Percentiles rank a stretch among this genome's conserved stretches.
Evolutionary conservation across 768 basidiomycete species (phyloP).

Genomic region (Pleurotus platypus): DNA sequence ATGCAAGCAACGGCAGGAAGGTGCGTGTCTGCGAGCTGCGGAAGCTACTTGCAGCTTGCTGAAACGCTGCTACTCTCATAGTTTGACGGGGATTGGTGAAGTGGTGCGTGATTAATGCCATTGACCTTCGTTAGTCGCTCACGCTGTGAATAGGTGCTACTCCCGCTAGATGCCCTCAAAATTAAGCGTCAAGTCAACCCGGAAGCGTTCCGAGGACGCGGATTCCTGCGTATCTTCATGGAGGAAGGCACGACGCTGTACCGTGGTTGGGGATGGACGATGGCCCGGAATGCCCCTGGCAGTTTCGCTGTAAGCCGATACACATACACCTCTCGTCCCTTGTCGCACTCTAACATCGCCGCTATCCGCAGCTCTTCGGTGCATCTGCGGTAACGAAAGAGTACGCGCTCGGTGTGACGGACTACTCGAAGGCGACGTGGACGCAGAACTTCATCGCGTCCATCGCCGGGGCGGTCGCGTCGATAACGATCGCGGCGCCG

Average conservation of each 20-base stretch:
- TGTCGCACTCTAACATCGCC: background rate
- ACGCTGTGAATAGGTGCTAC: constrained; percentile 56
- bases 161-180: constrained; percentile 95
- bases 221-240: constrained; percentile 81
- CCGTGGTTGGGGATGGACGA: constrained; percentile 98
- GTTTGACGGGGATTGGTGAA: constrained; percentile 87
- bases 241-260: constrained; percentile 89
- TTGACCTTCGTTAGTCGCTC: background rate
- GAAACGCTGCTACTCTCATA: constrained; percentile 17
- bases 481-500: constrained; percentile 94
- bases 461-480: constrained; percentile 89
- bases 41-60: background rate
- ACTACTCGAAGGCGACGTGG: constrained; percentile 97
- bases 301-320: constrained; percentile 75
- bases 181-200: constrained; percentile 99
- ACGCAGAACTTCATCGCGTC: constrained; percentile 96
- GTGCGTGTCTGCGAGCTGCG: constrained; percentile 35
- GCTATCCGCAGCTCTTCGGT: constrained; percentile 81
- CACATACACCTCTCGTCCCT: too few relatives aligned
- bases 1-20: constrained; percentile 94
- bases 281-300: constrained; percentile 96
- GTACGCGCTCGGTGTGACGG: constrained; percentile 81
- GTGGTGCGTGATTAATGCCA: constrained; percentile 52
- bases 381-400: constrained; percentile 95
- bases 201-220: constrained; percentile 95